Evolutionary conservation across 2,329 filamentous ascomycete genomes (phyloP), one percentile per base, ranked within the genome.

Genomic region (Aspergillus japonicus): DNA sequence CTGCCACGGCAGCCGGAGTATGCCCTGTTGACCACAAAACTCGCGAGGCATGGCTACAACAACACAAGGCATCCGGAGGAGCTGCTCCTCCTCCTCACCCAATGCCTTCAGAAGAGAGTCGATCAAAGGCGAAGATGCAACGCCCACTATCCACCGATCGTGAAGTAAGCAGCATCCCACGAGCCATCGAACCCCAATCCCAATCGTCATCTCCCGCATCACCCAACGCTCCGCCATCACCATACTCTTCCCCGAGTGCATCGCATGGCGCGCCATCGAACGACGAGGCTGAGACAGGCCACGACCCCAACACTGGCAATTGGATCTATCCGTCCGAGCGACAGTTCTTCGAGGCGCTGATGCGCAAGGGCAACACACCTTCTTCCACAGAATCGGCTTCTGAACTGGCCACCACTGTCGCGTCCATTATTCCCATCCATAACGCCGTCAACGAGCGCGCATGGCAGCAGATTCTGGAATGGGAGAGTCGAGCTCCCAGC

Each of bases 291-390:
- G 92, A 96, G 73, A 90, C 89, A 0, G 89, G 90, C 62, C 82
- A 87, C 23, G 87, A 91, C 69, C 80, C 82, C 54, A 73, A 79
- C 42, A 85, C 86, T 0, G 94, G 94, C 0, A 96, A 97, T 75
- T 99, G 95, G 95, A 89, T 99, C 62, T 99, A 99, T 77, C 95
- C 95, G 0, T 95, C 90, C 0, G 94, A 98, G 75, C 89, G 91
- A 72, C 96, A 97, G 87, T 99, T 99, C 82, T 98, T 98, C 79
- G 91, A 96, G 51, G 95, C 95, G 49, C 94, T 99, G 87, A 87
- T 89, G 81, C 89, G 94, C 73, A 99, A 99, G 77, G 89, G 92
- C 78, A 87, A 92, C 79, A 86, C 87, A 62, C 88, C 76, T 85
- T 31, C 80, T 82, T 77, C 77, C 7, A 69, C 75, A 2, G 65